Conservation (phyloP, 73 alveolate species). For the Symbiodinium pilosum region DNA sequence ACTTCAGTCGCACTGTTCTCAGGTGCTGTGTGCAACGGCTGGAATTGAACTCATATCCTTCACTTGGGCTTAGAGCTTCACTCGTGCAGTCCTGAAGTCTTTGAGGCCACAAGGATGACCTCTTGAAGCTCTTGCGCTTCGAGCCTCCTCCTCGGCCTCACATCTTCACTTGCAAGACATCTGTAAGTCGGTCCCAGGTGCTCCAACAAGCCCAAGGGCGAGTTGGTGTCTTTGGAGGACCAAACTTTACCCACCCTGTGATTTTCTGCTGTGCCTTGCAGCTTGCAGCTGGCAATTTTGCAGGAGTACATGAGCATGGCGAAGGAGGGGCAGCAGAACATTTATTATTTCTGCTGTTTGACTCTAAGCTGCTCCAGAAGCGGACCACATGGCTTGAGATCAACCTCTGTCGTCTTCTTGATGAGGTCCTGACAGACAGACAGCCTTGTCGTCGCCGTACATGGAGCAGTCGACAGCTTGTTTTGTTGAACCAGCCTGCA, state of each 20-base stretch:
- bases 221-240: slow-evolving; percentile 96
- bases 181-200: slow-evolving; percentile 58
- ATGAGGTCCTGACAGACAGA: slow-evolving; percentile 94
- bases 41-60: too few species aligned
- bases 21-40: too few species aligned
- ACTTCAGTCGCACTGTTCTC: slow-evolving; percentile 45
- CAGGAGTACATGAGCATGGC: slow-evolving; percentile 91
- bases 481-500: too few species aligned
- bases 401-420: background rate
- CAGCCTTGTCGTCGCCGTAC: slow-evolving; percentile 96
- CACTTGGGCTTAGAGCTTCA: too few species aligned
- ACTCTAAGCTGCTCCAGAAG: background rate
- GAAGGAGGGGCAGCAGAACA: slow-evolving; percentile 97
- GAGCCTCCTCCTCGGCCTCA: too few species aligned
- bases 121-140: slow-evolving; percentile 97
- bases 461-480: slow-evolving; percentile 95
- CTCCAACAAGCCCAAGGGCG: slow-evolving; percentile 92
- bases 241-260: background rate
- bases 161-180: too few species aligned
- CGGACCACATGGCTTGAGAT: background rate
- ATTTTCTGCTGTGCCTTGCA: background rate
- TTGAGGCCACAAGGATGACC: slow-evolving; percentile 96
- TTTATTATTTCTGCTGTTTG: slow-evolving; percentile 96
- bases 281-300: too few species aligned
- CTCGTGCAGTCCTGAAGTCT: background rate